These are phyloP conservation scores for Scheffersomyces ergatensis DNA, from an alignment of 805 yeast species.

Conservation along the genomic window DNA sequence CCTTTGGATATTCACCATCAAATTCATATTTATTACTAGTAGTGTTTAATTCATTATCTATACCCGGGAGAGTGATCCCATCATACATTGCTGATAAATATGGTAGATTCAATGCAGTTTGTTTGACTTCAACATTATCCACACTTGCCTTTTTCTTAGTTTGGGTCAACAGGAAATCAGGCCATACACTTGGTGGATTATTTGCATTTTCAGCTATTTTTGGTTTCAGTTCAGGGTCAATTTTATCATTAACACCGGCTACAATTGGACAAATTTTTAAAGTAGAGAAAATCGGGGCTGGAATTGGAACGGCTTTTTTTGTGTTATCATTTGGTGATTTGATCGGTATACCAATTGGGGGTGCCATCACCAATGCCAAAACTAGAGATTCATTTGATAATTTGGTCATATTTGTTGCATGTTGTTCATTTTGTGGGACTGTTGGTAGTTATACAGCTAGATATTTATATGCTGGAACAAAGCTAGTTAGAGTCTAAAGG, in stretches of 20 bases:
- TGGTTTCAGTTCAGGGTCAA: slow-evolving; percentile 29
- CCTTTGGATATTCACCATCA: slow-evolving; percentile 16
- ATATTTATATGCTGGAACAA: slow-evolving; percentile 19
- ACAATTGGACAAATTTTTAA: slow-evolving; percentile 24
- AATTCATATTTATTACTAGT: slow-evolving; percentile 19
- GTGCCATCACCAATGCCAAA: slow-evolving; percentile 17
- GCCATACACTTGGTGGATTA: slow-evolving; percentile 20
- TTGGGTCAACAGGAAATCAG: slow-evolving; percentile 23
- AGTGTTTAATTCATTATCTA: slow-evolving; percentile 22
- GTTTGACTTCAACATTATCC: slow-evolving; percentile 13
- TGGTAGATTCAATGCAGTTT: slow-evolving; percentile 23
- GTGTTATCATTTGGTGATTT: slow-evolving; percentile 25
- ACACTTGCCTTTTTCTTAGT: slow-evolving; percentile 17
- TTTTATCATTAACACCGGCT: slow-evolving; percentile 20
- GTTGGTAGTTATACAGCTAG: slow-evolving; percentile 17
- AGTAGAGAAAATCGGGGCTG: slow-evolving; percentile 22
- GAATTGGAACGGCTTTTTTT: slow-evolving; percentile 26
- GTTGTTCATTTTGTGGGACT: slow-evolving; percentile 18
- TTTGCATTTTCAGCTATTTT: slow-evolving; percentile 21
- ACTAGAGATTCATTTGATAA: slow-evolving; percentile 13
- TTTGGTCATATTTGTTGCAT: slow-evolving; percentile 21
- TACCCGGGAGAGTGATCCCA: slow-evolving; percentile 25
- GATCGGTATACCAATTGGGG: slow-evolving; percentile 27
- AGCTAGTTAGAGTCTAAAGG: slow-evolving; percentile 5
- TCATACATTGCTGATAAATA: slow-evolving; percentile 22